Conservation (phyloP, 768 basidiomycete species). For the Leucocoprinus sp. region DNA sequence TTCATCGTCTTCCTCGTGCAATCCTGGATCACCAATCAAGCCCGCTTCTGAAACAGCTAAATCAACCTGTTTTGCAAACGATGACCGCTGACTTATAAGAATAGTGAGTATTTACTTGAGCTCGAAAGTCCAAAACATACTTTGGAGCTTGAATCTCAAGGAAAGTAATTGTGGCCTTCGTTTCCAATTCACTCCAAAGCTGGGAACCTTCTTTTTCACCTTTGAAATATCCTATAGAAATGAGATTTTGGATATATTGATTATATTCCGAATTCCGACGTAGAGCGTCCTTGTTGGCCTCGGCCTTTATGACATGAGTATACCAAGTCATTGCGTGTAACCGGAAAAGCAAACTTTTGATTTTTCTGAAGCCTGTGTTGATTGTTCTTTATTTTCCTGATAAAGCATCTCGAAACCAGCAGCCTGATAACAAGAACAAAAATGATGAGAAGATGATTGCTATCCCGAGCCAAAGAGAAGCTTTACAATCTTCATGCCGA, state of each 20-base stretch:
- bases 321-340: neutral
- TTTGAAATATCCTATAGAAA: constrained; percentile 66
- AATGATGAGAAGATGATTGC: neutral
- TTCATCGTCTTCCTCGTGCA: constrained; percentile 58
- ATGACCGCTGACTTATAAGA: constrained; percentile 53
- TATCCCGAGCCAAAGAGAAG: neutral
- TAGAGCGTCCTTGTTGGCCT: constrained; percentile 63
- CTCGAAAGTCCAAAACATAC: constrained; percentile 33
- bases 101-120: neutral
- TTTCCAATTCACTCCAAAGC: constrained; percentile 67
- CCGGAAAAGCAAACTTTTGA: constrained; percentile 39
- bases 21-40: constrained; percentile 17
- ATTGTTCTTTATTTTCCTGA: constrained; percentile 66
- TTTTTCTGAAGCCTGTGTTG: constrained; percentile 29
- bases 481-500: constrained; percentile 89
- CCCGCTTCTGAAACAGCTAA: constrained; percentile 43
- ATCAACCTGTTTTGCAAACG: constrained; percentile 72
- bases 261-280: constrained; percentile 58
- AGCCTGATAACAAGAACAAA: constrained; percentile 39
- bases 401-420: constrained; percentile 98
- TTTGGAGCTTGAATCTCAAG: constrained; percentile 52
- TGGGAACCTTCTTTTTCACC: constrained; percentile 70
- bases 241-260: constrained; percentile 62
- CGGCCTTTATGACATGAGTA: constrained; percentile 30
- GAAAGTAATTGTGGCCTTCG: constrained; percentile 61